Evolutionary conservation across 345 rosid genomes (phyloP).

Genomic region (Hypericum androsaemum): DNA sequence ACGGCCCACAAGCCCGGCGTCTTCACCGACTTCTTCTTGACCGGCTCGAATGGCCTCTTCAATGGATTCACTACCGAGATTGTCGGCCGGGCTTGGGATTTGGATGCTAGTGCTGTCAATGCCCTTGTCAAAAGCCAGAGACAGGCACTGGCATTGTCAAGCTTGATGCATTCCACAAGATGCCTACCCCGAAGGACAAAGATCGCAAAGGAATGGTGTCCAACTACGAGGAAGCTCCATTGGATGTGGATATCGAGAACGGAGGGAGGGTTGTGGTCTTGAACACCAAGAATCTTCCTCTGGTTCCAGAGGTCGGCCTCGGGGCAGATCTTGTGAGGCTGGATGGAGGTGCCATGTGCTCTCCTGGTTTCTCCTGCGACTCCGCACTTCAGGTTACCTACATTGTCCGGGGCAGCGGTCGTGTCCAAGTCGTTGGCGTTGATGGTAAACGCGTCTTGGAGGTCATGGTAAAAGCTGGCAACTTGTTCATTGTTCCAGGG

Average conservation of each 20-base stretch:
- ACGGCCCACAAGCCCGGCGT: constrained; percentile 68
- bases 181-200: constrained; percentile 53
- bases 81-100: constrained; percentile 65
- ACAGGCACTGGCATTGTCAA: too few relatives aligned
- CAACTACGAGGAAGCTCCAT: constrained; percentile 77
- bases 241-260: constrained; percentile 59
- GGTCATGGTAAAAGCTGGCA: constrained; percentile 56
- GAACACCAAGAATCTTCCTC: constrained; percentile 74
- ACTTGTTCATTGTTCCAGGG: constrained; percentile 74
- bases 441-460: constrained; percentile 69
- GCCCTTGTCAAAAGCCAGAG: too few relatives aligned
- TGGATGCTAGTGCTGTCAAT: constrained; percentile 35
- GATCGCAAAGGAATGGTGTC: constrained; percentile 52
- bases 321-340: constrained; percentile 86
- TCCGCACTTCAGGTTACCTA: constrained; percentile 82
- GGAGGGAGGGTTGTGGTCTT: constrained; percentile 83
- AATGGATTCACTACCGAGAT: constrained; percentile 72
- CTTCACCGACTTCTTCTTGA: constrained; percentile 67
- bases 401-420: constrained; percentile 65
- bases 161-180: too few relatives aligned
- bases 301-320: constrained; percentile 74
- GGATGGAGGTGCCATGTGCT: constrained; percentile 78
- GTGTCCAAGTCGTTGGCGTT: constrained; percentile 66
- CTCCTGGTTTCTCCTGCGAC: constrained; percentile 94
- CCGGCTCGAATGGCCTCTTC: constrained; percentile 71